Conservation (phyloP, 116 monocot genomes). For the Phalaenopsis hybrid region DNA sequence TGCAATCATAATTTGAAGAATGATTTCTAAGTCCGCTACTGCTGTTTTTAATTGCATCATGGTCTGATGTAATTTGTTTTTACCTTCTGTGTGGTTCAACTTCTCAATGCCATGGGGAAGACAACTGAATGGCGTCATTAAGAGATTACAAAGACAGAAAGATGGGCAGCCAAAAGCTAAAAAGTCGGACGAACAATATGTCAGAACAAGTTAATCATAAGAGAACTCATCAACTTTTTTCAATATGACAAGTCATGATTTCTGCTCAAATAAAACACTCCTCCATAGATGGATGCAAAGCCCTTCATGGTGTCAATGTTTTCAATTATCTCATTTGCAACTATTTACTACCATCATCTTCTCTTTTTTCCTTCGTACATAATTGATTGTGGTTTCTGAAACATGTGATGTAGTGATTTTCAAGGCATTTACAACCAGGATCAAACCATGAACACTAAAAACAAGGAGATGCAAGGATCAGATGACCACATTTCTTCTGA, state of each 20-base stretch:
- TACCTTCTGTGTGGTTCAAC: background rate
- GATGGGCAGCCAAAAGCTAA: background rate
- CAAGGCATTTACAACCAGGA: background rate
- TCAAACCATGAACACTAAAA: background rate
- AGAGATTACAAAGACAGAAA: too few species aligned
- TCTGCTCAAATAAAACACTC: background rate
- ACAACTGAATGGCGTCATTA: background rate
- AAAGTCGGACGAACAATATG: too few species aligned
- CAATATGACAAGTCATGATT: background rate
- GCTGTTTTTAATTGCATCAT: too few species aligned
- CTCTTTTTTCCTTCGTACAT: background rate
- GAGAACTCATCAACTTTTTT: background rate
- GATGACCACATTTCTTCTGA: background rate
- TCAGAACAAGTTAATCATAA: background rate
- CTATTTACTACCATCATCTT: background rate
- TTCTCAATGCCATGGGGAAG: background rate
- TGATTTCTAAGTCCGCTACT: background rate
- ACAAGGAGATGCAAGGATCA: background rate
- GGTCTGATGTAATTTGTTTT: background rate
- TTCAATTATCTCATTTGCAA: background rate
- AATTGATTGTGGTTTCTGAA: too few species aligned
- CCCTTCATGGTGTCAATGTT: background rate
- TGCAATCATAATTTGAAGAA: background rate
- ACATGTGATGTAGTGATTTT: background rate
- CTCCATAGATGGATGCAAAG: background rate